Conservation (phyloP, 2,329 filamentous ascomycete species). For the Myriosclerotinia curreyana region DNA sequence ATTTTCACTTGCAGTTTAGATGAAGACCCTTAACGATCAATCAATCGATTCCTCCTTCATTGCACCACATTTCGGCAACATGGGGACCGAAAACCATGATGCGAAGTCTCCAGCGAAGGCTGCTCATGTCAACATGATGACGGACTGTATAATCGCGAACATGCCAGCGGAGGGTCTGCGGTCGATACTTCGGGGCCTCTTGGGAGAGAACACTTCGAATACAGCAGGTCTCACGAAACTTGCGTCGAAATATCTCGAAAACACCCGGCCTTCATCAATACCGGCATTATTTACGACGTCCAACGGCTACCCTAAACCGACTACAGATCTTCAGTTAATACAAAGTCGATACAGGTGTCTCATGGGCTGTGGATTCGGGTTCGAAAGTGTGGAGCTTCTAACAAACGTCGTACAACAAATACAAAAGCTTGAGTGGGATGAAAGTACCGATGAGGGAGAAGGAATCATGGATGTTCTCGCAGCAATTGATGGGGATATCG, state of each 20-base stretch:
- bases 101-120: constrained; percentile 27
- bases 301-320: constrained; percentile 6
- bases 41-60: neutral
- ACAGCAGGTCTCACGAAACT: constrained; percentile 40
- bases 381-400: constrained; percentile 34
- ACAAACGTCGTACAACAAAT: constrained; percentile 27
- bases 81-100: constrained; percentile 3
- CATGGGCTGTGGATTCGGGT: constrained; percentile 40
- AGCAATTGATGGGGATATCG: constrained; percentile 38
- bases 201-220: constrained; percentile 37
- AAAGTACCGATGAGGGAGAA: constrained; percentile 9
- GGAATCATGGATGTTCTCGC: constrained; percentile 33
- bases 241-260: constrained; percentile 36
- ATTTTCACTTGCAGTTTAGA: neutral
- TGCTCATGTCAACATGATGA: constrained; percentile 49
- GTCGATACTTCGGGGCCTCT: constrained; percentile 40
- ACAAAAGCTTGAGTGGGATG: constrained; percentile 11
- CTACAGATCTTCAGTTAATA: constrained; percentile 22
- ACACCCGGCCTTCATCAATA: constrained; percentile 28
- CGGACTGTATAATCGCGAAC: constrained; percentile 46
- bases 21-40: constrained; percentile 11
- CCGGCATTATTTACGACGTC: constrained; percentile 25
- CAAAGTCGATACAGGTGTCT: constrained; percentile 37
- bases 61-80: constrained; percentile 3
- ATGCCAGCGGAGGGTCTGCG: constrained; percentile 43